Percentiles rank a stretch among this genome's conserved stretches.
phyloP scores from a whole-genome alignment of 305 asterid species.

The Fraxinus paxiana region DNA sequence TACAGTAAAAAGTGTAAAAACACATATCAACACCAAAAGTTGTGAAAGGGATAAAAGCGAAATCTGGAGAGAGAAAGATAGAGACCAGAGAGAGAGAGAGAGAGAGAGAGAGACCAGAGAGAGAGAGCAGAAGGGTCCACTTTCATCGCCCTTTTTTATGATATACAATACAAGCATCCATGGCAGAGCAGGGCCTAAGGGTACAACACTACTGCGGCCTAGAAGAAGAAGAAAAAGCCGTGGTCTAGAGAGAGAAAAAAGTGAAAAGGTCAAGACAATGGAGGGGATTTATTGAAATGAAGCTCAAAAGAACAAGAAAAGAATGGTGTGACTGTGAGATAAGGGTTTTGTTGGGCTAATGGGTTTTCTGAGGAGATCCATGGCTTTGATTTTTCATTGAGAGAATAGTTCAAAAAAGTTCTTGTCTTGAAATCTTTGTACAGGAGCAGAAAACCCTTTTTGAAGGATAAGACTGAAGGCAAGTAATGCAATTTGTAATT shows the following conservation, averaged over 20 bases:
- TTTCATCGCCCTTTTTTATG: slow-evolving; percentile 34
- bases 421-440: slow-evolving; percentile 23
- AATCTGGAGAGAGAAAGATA: not conserved
- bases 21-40: slow-evolving; percentile 2
- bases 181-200: slow-evolving; percentile 38
- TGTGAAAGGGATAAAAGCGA: not conserved
- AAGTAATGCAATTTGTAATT: not conserved
- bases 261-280: slow-evolving; percentile 6
- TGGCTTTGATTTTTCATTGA: slow-evolving; percentile 22
- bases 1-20: slow-evolving; percentile 3
- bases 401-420: not conserved
- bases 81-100: slow-evolving; percentile 5
- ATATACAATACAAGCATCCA: slow-evolving; percentile 41
- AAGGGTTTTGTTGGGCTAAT: slow-evolving; percentile 20
- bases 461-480: slow-evolving; percentile 15
- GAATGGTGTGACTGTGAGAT: slow-evolving; percentile 21
- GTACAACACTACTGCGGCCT: slow-evolving; percentile 27
- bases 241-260: slow-evolving; percentile 1
- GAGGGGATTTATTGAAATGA: slow-evolving; percentile 29
- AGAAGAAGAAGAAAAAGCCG: not conserved
- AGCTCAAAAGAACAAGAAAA: slow-evolving; percentile 24
- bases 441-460: not conserved
- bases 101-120: slow-evolving; percentile 10
- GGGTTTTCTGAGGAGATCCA: slow-evolving; percentile 27
- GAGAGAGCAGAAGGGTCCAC: slow-evolving; percentile 30